Conservation (phyloP, 441 rosid genomes). For the Pelargonium australe region DNA sequence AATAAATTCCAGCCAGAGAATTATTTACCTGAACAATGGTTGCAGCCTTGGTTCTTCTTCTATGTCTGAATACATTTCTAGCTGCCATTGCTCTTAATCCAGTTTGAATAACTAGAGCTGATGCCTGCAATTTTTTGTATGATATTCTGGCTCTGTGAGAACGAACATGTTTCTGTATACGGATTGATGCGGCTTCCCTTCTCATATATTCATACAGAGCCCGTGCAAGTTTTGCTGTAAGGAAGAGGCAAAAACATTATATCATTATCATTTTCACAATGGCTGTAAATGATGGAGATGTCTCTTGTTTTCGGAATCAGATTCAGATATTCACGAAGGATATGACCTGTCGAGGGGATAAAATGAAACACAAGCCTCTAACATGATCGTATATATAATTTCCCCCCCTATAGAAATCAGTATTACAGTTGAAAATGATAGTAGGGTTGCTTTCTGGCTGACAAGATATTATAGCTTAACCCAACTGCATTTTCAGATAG, state of each 20-base stretch:
- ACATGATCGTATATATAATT: no score
- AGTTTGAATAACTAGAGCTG: conserved; percentile 75
- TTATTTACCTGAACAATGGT: conserved; percentile 45
- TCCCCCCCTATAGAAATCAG: no score
- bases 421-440: no score
- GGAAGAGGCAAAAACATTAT: conserved; percentile 17
- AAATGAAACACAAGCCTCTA: neutral
- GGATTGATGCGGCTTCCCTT: conserved; percentile 78
- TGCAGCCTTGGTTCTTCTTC: conserved; percentile 58
- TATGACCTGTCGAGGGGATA: neutral
- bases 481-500: neutral
- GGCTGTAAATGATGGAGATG: neutral
- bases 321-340: neutral
- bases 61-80: conserved; percentile 40
- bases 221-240: conserved; percentile 76
- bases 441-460: no score
- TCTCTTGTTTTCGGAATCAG: neutral
- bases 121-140: conserved; percentile 44
- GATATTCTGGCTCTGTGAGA: conserved; percentile 57
- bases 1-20: neutral
- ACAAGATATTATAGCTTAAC: neutral
- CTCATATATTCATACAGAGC: conserved; percentile 68
- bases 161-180: conserved; percentile 81
- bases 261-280: neutral
- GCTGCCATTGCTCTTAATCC: conserved; percentile 95